These are phyloP conservation scores for Pichia terricola DNA, from an alignment of 1,139 yeast genomes.

Conservation along the genomic window DNA sequence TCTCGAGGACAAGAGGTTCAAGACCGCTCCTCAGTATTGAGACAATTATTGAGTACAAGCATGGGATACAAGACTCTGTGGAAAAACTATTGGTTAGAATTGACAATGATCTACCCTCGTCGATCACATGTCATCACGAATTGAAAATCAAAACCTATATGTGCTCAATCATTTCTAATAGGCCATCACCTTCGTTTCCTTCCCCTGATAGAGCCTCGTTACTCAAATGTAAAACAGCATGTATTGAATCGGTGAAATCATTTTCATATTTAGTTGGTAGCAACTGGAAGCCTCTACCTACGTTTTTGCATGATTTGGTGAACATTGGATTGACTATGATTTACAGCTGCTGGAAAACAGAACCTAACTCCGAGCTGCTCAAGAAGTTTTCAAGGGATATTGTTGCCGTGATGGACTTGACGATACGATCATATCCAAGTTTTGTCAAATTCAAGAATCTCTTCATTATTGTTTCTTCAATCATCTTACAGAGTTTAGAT, in stretches of 20 bases:
- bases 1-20: conserved; percentile 15
- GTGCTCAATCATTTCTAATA: conserved; percentile 13
- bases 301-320: conserved; percentile 16
- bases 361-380: conserved; percentile 9
- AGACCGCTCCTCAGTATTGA: conserved; percentile 12
- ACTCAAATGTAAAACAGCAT: conserved; percentile 12
- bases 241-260: conserved; percentile 11
- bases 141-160: conserved; percentile 15
- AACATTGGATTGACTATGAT: conserved; percentile 18
- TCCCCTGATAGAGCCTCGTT: conserved; percentile 12
- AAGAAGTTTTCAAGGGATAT: conserved; percentile 10
- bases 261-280: conserved; percentile 7
- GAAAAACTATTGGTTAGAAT: conserved; percentile 12
- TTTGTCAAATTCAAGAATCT: conserved; percentile 14
- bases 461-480: conserved; percentile 14
- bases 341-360: conserved; percentile 18
- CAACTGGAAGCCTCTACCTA: conserved; percentile 15
- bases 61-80: conserved; percentile 9
- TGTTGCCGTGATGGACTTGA: conserved; percentile 13
- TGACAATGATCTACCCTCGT: conserved; percentile 12
- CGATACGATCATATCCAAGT: conserved; percentile 11
- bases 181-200: conserved; percentile 20
- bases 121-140: conserved; percentile 11
- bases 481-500: conserved; percentile 13
- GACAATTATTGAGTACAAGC: conserved; percentile 9